phyloP scores from a whole-genome alignment of 2,329 filamentous ascomycete species.

The Talaromyces sp. region DNA sequence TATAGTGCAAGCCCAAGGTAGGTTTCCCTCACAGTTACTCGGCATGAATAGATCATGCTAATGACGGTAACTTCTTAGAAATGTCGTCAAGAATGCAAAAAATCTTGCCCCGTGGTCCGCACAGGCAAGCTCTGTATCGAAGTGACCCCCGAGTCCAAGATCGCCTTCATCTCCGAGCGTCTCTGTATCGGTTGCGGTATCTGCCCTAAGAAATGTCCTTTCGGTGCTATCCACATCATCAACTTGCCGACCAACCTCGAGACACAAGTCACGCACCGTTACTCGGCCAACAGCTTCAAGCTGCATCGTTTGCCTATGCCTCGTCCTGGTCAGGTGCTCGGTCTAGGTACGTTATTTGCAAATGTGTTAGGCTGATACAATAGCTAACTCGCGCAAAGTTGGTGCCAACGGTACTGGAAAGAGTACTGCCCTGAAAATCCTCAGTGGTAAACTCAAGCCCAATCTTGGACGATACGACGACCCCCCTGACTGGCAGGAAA shows the following conservation, averaged over 20 bases:
- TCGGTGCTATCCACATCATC: slow-evolving; percentile 99
- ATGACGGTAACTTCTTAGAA: slow-evolving; percentile 56
- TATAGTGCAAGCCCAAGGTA: slow-evolving; percentile 84
- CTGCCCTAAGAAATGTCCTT: slow-evolving; percentile 98
- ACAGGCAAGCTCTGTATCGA: slow-evolving; percentile 98
- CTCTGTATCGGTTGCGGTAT: slow-evolving; percentile 99
- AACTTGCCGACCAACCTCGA: slow-evolving; percentile 99
- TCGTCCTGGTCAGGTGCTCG: slow-evolving; percentile 88
- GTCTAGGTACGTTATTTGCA: slow-evolving; percentile 50
- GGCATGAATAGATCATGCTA: background rate
- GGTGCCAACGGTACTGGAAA: slow-evolving; percentile 99
- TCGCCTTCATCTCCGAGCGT: slow-evolving; percentile 95
- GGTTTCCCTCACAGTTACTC: slow-evolving; percentile 20
- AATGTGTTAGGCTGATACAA: background rate
- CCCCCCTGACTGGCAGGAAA: slow-evolving; percentile 98
- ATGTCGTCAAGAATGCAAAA: slow-evolving; percentile 99
- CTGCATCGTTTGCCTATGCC: slow-evolving; percentile 95
- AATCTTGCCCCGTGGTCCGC: slow-evolving; percentile 94
- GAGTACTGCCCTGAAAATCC: slow-evolving; percentile 98
- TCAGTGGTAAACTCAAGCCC: slow-evolving; percentile 97
- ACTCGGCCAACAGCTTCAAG: slow-evolving; percentile 99
- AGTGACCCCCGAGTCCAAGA: slow-evolving; percentile 80
- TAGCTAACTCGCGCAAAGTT: slow-evolving; percentile 47
- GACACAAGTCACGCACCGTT: slow-evolving; percentile 95
- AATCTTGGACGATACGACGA: slow-evolving; percentile 94